phyloP scores from a whole-genome alignment of 139 green algal genomes.

The Chlamydomonas incerta region DNA sequence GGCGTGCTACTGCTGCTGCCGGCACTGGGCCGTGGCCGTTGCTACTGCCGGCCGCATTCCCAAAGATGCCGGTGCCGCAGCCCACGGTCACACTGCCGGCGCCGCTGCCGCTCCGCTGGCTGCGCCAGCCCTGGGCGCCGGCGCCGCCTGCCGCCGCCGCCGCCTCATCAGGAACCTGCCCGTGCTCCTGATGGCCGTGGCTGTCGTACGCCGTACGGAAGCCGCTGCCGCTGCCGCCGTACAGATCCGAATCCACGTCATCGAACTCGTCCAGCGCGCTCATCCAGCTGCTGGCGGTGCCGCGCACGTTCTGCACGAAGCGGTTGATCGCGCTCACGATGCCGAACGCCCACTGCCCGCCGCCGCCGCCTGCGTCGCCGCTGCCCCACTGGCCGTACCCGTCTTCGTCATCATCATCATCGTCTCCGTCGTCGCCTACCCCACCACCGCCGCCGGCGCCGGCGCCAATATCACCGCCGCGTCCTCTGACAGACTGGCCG shows the following conservation, averaged over 20 bases:
- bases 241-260: background rate
- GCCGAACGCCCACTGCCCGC: conserved; percentile 1
- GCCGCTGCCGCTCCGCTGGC: too few species aligned
- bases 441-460: too few species aligned
- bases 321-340: conserved; percentile 26
- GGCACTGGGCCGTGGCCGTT: too few species aligned
- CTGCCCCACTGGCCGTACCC: background rate
- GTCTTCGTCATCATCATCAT: background rate
- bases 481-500: background rate
- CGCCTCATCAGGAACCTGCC: background rate
- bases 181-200: background rate
- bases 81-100: too few species aligned
- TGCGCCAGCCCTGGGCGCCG: too few species aligned
- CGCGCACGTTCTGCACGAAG: conserved; percentile 24
- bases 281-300: conserved; percentile 19
- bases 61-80: too few species aligned
- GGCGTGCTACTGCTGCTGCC: too few species aligned
- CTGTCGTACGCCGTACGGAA: background rate
- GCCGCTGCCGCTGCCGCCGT: background rate
- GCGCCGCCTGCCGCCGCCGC: background rate
- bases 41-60: too few species aligned
- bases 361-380: background rate
- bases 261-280: conserved; percentile 33
- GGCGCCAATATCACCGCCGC: too few species aligned
- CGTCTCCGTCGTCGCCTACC: background rate